Evolutionary conservation across 345 rosid species (phyloP), one percentile per base, ranked within the genome.

Genomic region (Eucalyptus cloeziana): DNA sequence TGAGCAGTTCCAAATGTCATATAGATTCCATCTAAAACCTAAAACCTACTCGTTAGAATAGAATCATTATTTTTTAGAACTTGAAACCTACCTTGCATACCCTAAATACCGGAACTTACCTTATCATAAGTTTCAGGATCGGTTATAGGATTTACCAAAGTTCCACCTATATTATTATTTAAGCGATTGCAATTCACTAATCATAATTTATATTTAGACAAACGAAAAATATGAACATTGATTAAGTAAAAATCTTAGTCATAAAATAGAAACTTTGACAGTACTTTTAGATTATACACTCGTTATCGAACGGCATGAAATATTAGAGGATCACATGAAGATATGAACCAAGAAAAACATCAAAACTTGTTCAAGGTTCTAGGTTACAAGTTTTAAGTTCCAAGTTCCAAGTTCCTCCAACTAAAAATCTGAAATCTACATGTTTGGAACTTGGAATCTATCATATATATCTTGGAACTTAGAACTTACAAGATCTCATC

Each of bases 281-380:
- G 0, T 21, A 52, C 1, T 52, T 52, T 0, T 52, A 3, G 10
- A 52, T 52, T 52, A 19, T 52, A 19, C 1, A 52, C 58, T 19
- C 0, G 19, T 19, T 19, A 7, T 52, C 2, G 2, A 52, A 1
- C 0, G 2, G 0, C 24, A 52, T 19, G 1, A 52, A 52, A 19
- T 52, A 52, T 52, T 52, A 7, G 1, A 52, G 5, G 2, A 19
- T 52, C 10, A 19, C 25, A 52, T 52, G 4, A 0, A 19, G 10
- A 52, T 52, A 7, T 7, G 0, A 2, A 52, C 9, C 2, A 52
- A 52, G 1, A 19, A 3, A 19, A 19, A 52, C 2, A 52, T 52
- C 3, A 52, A 52, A 52, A 21, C 2, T 52, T 52, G 0, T 52
- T 52, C 25, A 52, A 52, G 4, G 0, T 19, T 52, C 2, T 52